Percentiles rank a stretch among this genome's conserved stretches.
Evolutionary conservation across 371 early-diverging fungal genomes (phyloP).

Genomic region (Blakeslea trispora): DNA sequence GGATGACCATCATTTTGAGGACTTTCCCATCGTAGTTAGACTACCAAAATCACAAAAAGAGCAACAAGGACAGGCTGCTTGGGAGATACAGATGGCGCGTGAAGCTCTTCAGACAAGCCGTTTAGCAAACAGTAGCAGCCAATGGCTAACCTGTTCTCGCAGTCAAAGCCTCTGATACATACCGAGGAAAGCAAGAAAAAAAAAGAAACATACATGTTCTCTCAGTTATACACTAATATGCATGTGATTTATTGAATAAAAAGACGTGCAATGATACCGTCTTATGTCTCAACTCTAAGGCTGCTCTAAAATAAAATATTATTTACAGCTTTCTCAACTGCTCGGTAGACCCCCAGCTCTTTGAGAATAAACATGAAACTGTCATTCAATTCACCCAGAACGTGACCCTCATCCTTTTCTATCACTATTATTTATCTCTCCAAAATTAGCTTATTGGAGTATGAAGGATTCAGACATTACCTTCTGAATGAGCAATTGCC

Average conservation of each 20-base stretch:
- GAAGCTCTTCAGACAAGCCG: constrained; percentile 23
- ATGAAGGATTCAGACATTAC: no score
- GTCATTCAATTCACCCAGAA: constrained; percentile 8
- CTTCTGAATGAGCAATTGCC: constrained; percentile 2
- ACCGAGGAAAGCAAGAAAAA: neutral
- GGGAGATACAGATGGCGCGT: constrained; percentile 28
- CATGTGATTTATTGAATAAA: no score
- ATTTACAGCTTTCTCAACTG: constrained; percentile 8
- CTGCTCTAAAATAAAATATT: constrained; percentile 2
- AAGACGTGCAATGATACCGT: no score
- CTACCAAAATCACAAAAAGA: constrained; percentile 10
- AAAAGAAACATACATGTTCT: no score
- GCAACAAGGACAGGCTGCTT: neutral
- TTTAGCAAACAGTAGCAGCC: constrained; percentile 34
- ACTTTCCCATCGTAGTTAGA: constrained; percentile 6
- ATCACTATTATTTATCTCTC: constrained; percentile 6
- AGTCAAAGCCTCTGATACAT: constrained; percentile 22
- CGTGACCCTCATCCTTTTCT: constrained; percentile 1
- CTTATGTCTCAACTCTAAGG: no score
- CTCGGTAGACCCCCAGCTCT: constrained; percentile 10
- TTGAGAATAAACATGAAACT: neutral
- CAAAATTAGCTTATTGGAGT: no score
- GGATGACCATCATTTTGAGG: no score
- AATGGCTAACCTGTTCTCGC: constrained; percentile 29
- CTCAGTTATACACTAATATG: no score